These are phyloP conservation scores for Vachellia collinsii DNA, from an alignment of 306 rosid genomes.

Conservation along the genomic window DNA sequence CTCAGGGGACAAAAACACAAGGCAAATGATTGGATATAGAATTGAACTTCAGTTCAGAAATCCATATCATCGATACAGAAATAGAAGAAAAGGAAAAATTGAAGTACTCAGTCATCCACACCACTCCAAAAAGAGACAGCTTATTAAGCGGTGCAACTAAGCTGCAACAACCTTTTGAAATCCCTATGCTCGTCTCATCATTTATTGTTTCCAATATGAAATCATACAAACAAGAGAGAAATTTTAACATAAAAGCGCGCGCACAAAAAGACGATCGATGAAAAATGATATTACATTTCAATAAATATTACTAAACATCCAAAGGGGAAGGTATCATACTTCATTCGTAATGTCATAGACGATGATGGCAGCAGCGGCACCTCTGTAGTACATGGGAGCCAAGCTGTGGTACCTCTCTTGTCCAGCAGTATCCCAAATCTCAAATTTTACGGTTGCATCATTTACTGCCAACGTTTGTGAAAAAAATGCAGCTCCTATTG, in stretches of 20 bases:
- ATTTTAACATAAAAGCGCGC: not conserved
- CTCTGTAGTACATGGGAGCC: conserved; percentile 78
- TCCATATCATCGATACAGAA: conserved; percentile 8
- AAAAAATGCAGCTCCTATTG: conserved; percentile 68
- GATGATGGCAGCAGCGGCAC: conserved; percentile 71
- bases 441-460: conserved; percentile 62
- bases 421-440: conserved; percentile 72
- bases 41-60: conserved; percentile 10
- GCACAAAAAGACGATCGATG: not conserved
- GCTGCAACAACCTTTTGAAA: not conserved
- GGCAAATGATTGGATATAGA: conserved; percentile 6
- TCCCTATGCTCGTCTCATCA: not conserved
- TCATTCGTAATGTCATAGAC: conserved; percentile 64
- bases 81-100: conserved; percentile 4
- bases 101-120: not conserved
- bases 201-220: conserved; percentile 3
- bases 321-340: conserved; percentile 44
- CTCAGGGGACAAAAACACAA: not conserved
- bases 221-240: not conserved
- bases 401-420: conserved; percentile 70
- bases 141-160: not conserved
- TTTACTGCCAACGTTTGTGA: conserved; percentile 69
- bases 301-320: conserved; percentile 20
- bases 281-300: not conserved
- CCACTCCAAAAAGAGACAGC: not conserved